Conservation (phyloP, 305 asterid species). For the Fraxinus baroniana region DNA sequence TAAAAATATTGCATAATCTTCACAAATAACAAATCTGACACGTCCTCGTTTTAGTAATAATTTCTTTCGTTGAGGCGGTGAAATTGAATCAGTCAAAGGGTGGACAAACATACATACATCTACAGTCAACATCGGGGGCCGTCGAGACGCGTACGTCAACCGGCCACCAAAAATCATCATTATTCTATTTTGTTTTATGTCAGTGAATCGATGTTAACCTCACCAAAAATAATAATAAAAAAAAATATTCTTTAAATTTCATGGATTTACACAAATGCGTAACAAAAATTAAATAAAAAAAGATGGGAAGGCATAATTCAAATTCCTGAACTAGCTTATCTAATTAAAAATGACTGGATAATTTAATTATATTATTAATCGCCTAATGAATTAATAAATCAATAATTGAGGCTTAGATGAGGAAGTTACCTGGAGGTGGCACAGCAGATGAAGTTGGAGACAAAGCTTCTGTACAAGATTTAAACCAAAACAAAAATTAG, state of each 20-base stretch:
- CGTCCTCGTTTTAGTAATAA: too few relatives aligned
- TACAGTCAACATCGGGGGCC: neutral
- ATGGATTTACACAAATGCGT: too few relatives aligned
- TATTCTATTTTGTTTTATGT: too few relatives aligned
- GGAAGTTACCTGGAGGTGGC: conserved; percentile 43
- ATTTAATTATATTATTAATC: too few relatives aligned
- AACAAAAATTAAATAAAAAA: too few relatives aligned
- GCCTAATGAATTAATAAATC: too few relatives aligned
- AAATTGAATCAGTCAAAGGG: neutral
- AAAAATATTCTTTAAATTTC: too few relatives aligned
- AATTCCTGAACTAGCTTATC: too few relatives aligned
- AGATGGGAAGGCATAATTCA: too few relatives aligned
- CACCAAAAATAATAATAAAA: neutral
- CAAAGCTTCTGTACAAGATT: conserved; percentile 22
- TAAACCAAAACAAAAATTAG: conserved; percentile 20
- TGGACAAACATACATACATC: neutral
- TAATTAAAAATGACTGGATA: too few relatives aligned
- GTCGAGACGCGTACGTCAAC: neutral
- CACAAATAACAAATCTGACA: neutral
- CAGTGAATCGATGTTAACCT: neutral
- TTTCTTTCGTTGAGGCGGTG: too few relatives aligned
- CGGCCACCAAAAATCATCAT: neutral
- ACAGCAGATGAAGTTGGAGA: conserved; percentile 33
- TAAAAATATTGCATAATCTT: neutral
- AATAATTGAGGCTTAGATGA: neutral